phyloP scores from a whole-genome alignment of 805 yeast genomes.

The Hanseniaspora clermontiae region DNA sequence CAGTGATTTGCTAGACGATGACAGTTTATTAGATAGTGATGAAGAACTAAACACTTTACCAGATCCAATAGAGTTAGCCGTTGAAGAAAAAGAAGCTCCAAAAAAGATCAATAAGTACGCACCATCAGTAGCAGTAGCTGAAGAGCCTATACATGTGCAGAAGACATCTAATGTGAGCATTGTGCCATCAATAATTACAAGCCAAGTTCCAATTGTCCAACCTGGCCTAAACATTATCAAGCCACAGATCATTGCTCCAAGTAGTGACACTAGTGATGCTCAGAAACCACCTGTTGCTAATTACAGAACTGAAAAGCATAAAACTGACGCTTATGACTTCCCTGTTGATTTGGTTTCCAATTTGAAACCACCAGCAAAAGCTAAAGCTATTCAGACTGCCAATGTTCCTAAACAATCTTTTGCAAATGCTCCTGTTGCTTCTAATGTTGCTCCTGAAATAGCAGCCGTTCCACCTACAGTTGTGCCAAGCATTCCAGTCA shows the following conservation, averaged over 20 bases:
- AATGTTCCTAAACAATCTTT: constrained; percentile 15
- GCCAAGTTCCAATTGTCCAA: neutral
- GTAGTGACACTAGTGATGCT: neutral
- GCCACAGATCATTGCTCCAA: constrained; percentile 17
- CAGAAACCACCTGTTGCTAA: constrained; percentile 21
- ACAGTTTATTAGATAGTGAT: constrained; percentile 25
- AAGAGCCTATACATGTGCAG: neutral
- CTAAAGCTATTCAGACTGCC: constrained; percentile 29
- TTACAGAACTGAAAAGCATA: constrained; percentile 39
- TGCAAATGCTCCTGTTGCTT: constrained; percentile 13
- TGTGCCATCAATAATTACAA: neutral
- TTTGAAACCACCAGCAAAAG: constrained; percentile 26
- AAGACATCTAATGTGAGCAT: neutral
- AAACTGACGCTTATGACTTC: constrained; percentile 68
- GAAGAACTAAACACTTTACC: constrained; percentile 17
- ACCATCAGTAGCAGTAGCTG: neutral
- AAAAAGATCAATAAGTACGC: constrained; percentile 8
- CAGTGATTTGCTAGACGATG: constrained; percentile 34
- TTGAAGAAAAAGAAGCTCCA: neutral
- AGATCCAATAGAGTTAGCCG: neutral
- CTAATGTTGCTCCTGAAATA: constrained; percentile 12
- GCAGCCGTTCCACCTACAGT: constrained; percentile 14
- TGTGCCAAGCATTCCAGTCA: constrained; percentile 16
- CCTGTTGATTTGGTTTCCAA: constrained; percentile 43
- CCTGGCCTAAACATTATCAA: neutral